Conservation (phyloP, 805 yeast genomes). For the Cyberlindnera xishuangbannaensis region DNA sequence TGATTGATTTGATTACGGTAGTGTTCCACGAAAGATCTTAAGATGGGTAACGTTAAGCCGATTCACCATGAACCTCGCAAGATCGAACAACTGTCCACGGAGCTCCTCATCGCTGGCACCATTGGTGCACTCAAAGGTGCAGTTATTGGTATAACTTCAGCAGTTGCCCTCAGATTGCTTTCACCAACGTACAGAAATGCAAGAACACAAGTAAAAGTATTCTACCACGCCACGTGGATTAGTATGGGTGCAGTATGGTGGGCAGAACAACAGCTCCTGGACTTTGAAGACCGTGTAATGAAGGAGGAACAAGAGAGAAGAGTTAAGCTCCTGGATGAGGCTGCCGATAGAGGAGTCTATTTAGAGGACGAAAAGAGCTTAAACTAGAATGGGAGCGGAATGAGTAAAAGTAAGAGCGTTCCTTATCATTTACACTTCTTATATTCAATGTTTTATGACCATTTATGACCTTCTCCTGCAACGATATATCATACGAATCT, state of each 20-base stretch:
- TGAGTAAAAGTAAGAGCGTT: no score
- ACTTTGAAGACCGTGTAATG: conserved; percentile 30
- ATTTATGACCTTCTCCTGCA: no score
- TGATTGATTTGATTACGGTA: no score
- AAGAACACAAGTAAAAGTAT: conserved; percentile 35
- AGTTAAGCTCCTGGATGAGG: conserved; percentile 33
- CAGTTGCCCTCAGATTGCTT: conserved; percentile 28
- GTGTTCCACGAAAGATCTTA: no score
- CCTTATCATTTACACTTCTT: no score
- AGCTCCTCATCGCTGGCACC: conserved; percentile 32
- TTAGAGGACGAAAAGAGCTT: no score
- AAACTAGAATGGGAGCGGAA: no score
- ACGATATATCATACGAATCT: no score
- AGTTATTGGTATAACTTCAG: conserved; percentile 30
- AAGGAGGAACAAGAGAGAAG: conserved; percentile 31
- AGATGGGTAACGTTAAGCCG: conserved; percentile 26
- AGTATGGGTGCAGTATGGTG: conserved; percentile 36
- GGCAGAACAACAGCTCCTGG: conserved; percentile 35
- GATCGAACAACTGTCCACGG: conserved; percentile 30
- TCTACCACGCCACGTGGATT: conserved; percentile 37
- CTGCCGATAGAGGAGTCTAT: conserved; percentile 40
- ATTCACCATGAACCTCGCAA: conserved; percentile 34
- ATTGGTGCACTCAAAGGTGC: conserved; percentile 40
- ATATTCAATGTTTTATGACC: no score
- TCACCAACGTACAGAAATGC: conserved; percentile 33